phyloP scores from a whole-genome alignment of 2,329 filamentous ascomycete genomes.

The Colletotrichum orbiculare region DNA sequence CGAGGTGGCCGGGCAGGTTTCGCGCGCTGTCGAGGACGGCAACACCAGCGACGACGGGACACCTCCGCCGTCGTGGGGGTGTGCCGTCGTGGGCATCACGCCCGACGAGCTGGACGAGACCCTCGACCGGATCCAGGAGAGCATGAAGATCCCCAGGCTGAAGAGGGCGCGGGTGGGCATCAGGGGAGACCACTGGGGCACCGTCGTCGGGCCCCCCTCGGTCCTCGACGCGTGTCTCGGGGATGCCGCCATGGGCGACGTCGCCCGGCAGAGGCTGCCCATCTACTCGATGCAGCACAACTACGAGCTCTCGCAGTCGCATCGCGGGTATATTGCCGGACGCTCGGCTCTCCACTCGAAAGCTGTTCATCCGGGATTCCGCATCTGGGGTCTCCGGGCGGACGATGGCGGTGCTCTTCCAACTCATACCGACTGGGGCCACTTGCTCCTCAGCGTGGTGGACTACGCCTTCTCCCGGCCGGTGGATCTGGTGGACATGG shows the following conservation, averaged over 20 bases:
- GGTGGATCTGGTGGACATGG: constrained; percentile 4
- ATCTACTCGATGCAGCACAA: constrained; percentile 22
- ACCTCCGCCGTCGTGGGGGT: too few relatives aligned
- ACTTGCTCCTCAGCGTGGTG: not conserved
- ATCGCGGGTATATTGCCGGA: constrained; percentile 17
- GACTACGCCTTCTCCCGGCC: constrained; percentile 3
- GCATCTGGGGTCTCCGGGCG: too few relatives aligned
- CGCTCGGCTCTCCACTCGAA: too few relatives aligned
- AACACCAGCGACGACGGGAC: not conserved
- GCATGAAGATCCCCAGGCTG: not conserved
- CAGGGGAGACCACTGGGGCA: constrained; percentile 12
- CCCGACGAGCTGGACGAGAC: too few relatives aligned
- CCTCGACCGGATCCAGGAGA: too few relatives aligned
- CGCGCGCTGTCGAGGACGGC: not conserved
- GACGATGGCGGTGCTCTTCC: too few relatives aligned
- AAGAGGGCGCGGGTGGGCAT: constrained; percentile 16
- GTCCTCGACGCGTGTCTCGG: constrained; percentile 7
- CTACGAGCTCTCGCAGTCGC: constrained; percentile 15
- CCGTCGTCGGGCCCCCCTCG: constrained; percentile 17
- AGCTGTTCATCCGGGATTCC: too few relatives aligned
- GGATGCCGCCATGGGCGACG: not conserved
- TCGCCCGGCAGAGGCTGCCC: not conserved
- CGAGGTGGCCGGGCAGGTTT: constrained; percentile 8
- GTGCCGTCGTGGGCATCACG: too few relatives aligned
- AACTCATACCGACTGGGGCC: not conserved